Percentiles rank a stretch among this genome's conserved stretches.
These are phyloP conservation scores for Coprinellus aureogranulatus DNA, from an alignment of 768 basidiomycete genomes.

Conservation along the genomic window DNA sequence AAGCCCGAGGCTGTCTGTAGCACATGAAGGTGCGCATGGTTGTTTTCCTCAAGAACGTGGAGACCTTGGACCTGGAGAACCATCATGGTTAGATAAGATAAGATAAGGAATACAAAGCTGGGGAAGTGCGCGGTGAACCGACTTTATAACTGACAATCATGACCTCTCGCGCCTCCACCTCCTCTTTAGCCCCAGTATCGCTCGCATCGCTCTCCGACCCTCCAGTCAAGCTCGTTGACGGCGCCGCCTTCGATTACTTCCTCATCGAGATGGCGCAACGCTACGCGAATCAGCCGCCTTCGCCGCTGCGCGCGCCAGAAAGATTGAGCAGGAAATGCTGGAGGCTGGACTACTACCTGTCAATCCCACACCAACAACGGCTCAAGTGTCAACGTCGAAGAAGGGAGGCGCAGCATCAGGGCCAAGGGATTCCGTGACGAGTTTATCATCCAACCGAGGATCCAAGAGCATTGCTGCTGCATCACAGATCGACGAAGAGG, in stretches of 20 bases:
- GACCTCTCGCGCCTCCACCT: constrained; percentile 9
- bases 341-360: constrained; percentile 71
- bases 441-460: constrained; percentile 25
- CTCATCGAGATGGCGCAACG: constrained; percentile 75
- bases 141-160: not conserved
- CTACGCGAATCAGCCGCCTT: constrained; percentile 73
- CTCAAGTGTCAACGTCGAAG: constrained; percentile 35
- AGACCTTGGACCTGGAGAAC: too few species aligned
- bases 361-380: constrained; percentile 35
- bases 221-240: constrained; percentile 59
- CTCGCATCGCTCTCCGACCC: constrained; percentile 66
- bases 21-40: too few species aligned
- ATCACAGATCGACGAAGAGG: constrained; percentile 56
- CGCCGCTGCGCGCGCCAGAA: constrained; percentile 63
- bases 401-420: constrained; percentile 34
- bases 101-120: too few species aligned
- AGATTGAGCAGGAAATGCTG: constrained; percentile 75
- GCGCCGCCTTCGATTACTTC: constrained; percentile 79
- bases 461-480: constrained; percentile 29
- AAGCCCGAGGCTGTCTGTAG: too few species aligned
- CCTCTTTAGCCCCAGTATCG: constrained; percentile 8
- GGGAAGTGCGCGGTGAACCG: too few species aligned
- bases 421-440: constrained; percentile 42
- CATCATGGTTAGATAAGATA: constrained; percentile 1
- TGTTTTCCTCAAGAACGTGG: too few species aligned